A percentile compares a stretch with the other conserved stretches of the same genome.
Conservation (phyloP, 2,329 filamentous ascomycete species). For the Sclerotiophoma versabilis region DNA sequence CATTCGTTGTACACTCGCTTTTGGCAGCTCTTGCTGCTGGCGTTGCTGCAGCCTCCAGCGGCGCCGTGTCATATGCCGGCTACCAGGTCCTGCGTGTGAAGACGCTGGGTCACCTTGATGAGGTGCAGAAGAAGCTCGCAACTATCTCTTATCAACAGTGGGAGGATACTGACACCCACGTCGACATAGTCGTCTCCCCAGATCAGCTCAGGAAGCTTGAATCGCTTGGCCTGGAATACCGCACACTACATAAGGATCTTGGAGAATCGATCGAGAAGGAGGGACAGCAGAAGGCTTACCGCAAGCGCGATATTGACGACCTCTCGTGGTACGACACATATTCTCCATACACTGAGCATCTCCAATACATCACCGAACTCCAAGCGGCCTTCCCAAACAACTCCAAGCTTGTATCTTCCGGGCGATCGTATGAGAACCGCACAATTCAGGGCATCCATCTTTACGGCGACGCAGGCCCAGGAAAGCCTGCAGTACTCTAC, state of each 20-base stretch:
- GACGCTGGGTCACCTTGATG: conserved; percentile 37
- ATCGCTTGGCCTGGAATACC: conserved; percentile 38
- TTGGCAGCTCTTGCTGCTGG: conserved; percentile 12
- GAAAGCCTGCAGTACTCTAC: conserved; percentile 50
- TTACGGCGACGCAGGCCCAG: conserved; percentile 29
- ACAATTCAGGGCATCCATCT: conserved; percentile 34
- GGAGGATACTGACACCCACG: conserved; percentile 40
- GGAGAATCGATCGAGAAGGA: conserved; percentile 52
- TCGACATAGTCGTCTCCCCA: conserved; percentile 52
- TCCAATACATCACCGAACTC: conserved; percentile 29
- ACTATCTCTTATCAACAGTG: conserved; percentile 46
- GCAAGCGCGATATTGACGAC: conserved; percentile 21
- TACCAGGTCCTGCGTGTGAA: conserved; percentile 49
- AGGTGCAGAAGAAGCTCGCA: conserved; percentile 44
- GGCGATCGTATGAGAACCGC: conserved; percentile 31
- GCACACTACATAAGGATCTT: conserved; percentile 54
- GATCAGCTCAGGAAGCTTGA: conserved; percentile 48
- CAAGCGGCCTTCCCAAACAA: conserved; percentile 27
- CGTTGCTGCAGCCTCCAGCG: conserved; percentile 18
- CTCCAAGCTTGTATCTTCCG: conserved; percentile 29
- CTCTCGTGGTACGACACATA: conserved; percentile 31
- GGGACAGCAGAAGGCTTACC: conserved; percentile 49
- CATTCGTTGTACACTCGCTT: conserved; percentile 3
- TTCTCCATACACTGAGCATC: conserved; percentile 30
- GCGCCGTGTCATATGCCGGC: conserved; percentile 46